Percentiles rank a stretch among this genome's conserved stretches.
Evolutionary conservation across 345 rosid genomes (phyloP).

Genomic region (Moricandia moricandioides): DNA sequence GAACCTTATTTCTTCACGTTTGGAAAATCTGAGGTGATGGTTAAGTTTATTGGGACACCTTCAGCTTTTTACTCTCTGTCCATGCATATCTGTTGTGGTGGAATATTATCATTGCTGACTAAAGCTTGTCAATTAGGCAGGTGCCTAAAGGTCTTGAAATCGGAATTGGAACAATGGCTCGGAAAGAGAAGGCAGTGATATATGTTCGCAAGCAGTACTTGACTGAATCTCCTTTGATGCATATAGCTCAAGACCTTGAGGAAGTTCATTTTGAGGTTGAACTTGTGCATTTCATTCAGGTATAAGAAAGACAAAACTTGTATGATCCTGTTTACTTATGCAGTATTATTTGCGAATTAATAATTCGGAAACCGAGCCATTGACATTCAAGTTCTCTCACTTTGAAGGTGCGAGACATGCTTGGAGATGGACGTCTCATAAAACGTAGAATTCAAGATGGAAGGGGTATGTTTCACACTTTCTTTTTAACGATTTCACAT

Average conservation of each 20-base stretch:
- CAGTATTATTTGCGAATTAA: background rate
- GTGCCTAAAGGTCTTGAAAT: conserved; percentile 97
- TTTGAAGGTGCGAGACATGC: conserved; percentile 90
- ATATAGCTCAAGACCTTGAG: conserved; percentile 57
- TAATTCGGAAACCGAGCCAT: background rate
- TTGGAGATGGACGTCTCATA: conserved; percentile 95
- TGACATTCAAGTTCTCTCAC: conserved; percentile 33
- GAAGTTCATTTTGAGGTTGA: conserved; percentile 94
- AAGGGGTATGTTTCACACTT: conserved; percentile 51
- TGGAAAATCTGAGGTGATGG: conserved; percentile 85
- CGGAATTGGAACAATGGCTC: conserved; percentile 92
- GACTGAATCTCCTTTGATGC: conserved; percentile 65
- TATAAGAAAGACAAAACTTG: conserved; percentile 7
- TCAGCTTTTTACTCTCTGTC: background rate
- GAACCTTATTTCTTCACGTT: conserved; percentile 86
- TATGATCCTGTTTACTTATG: background rate
- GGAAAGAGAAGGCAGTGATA: conserved; percentile 81
- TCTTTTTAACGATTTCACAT: background rate
- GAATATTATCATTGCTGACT: conserved; percentile 14
- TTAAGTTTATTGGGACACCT: conserved; percentile 8
- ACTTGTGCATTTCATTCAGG: conserved; percentile 93
- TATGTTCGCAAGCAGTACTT: conserved; percentile 74
- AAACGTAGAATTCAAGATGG: conserved; percentile 90
- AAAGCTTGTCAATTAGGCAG: conserved; percentile 43
- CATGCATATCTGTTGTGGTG: background rate